phyloP scores from a whole-genome alignment of 73 alveolate species.

The Paramecium pentaurelia region DNA sequence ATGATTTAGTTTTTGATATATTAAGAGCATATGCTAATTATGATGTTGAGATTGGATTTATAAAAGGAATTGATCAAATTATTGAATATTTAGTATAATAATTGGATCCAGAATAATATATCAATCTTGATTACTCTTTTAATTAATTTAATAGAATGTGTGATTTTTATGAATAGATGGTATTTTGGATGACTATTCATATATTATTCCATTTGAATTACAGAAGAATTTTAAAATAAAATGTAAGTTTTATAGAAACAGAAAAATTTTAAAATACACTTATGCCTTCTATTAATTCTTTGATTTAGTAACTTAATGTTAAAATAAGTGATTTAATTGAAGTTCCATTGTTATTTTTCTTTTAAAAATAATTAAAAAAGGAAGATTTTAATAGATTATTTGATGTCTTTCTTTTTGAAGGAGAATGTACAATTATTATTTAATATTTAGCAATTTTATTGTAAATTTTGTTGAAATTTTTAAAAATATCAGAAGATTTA shows the following conservation, averaged over 20 bases:
- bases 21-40: conserved; percentile 8
- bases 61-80: background rate
- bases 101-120: conserved; percentile 33
- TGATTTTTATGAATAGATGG: background rate
- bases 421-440: background rate
- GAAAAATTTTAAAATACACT: conserved; percentile 5
- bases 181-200: conserved; percentile 37
- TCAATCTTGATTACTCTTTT: background rate
- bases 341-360: background rate
- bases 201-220: background rate
- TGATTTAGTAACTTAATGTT: background rate
- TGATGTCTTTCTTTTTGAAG: conserved; percentile 1
- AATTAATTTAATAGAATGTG: background rate
- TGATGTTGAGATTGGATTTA: background rate
- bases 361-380: background rate
- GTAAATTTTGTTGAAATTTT: background rate
- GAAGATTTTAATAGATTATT: background rate
- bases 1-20: background rate
- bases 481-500: background rate
- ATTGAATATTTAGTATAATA: background rate
- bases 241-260: background rate
- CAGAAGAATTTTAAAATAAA: background rate
- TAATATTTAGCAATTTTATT: background rate
- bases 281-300: background rate
- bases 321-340: background rate